These are phyloP conservation scores for Selaginella moellendorffii DNA, from an alignment of 75 land plant genomes.

Conservation along the genomic window DNA sequence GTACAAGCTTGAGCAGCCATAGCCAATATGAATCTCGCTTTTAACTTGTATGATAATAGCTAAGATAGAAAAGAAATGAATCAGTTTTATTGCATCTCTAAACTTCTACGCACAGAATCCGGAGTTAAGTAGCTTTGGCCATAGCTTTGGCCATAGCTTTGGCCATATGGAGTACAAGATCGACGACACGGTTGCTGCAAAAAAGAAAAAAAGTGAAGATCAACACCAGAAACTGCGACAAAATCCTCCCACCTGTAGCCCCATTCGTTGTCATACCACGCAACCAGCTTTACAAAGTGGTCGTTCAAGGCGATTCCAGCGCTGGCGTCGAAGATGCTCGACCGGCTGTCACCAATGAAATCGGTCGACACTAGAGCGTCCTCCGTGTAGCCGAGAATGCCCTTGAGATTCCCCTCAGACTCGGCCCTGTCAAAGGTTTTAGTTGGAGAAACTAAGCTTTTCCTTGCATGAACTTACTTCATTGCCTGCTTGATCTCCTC, in stretches of 20 bases:
- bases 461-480: no score
- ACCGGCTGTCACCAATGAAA: constrained; percentile 75
- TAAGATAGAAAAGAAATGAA: no score
- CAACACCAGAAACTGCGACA: neutral
- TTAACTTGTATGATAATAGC: no score
- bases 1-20: no score
- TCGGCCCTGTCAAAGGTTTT: constrained; percentile 61
- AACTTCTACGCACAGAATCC: no score
- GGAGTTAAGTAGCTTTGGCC: no score
- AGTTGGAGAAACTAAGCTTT: no score
- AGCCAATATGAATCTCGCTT: no score
- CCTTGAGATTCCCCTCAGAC: constrained; percentile 58
- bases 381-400: constrained; percentile 67
- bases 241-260: constrained; percentile 68
- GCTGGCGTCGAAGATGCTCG: constrained; percentile 88
- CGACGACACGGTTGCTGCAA: constrained; percentile 77
- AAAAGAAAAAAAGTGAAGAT: neutral
- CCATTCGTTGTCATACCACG: no score
- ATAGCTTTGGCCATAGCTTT: no score
- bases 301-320: constrained; percentile 70
- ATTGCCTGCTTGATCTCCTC: constrained; percentile 24
- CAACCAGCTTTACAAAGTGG: constrained; percentile 66
- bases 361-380: constrained; percentile 84
- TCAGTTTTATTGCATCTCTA: no score
- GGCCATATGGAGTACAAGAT: constrained; percentile 68